Percentiles rank a stretch among this genome's conserved stretches.
Conservation (phyloP, 2,329 filamentous ascomycete genomes). For the Ceratocystiopsis minuta region DNA sequence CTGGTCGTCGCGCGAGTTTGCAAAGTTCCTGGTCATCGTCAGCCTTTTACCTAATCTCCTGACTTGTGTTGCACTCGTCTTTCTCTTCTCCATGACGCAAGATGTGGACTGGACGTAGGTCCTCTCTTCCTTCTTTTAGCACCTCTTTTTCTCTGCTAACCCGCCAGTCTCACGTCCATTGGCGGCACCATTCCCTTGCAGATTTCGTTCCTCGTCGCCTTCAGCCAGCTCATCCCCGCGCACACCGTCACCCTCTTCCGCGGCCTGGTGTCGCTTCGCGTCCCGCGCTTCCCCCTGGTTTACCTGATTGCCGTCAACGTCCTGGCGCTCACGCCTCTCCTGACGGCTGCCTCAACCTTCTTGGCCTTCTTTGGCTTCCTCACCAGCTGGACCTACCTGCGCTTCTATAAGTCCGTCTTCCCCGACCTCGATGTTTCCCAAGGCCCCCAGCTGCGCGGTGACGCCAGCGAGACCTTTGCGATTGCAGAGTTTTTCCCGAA, state of each 20-base stretch:
- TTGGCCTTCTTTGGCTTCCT: constrained; percentile 68
- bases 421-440: constrained; percentile 47
- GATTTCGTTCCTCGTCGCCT: constrained; percentile 85
- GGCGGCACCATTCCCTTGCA: constrained; percentile 80
- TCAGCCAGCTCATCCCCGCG: constrained; percentile 92
- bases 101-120: constrained; percentile 49
- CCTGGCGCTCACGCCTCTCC: constrained; percentile 36
- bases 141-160: neutral
- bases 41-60: constrained; percentile 65
- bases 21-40: constrained; percentile 68
- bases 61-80: constrained; percentile 52
- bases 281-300: constrained; percentile 53
- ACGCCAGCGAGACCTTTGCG: constrained; percentile 89
- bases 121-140: neutral
- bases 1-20: constrained; percentile 84
- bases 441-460: constrained; percentile 52
- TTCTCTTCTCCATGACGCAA: constrained; percentile 48
- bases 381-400: constrained; percentile 84
- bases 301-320: constrained; percentile 58
- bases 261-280: constrained; percentile 73
- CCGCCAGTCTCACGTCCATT: constrained; percentile 53
- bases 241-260: constrained; percentile 92
- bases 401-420: constrained; percentile 74
- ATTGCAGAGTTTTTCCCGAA: constrained; percentile 93
- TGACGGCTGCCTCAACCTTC: constrained; percentile 57